A percentile compares a stretch with the other conserved stretches of the same genome.
These are phyloP conservation scores for Crepidotus sp. DNA, from an alignment of 1,284 basidiomycete genomes.

Conservation along the genomic window DNA sequence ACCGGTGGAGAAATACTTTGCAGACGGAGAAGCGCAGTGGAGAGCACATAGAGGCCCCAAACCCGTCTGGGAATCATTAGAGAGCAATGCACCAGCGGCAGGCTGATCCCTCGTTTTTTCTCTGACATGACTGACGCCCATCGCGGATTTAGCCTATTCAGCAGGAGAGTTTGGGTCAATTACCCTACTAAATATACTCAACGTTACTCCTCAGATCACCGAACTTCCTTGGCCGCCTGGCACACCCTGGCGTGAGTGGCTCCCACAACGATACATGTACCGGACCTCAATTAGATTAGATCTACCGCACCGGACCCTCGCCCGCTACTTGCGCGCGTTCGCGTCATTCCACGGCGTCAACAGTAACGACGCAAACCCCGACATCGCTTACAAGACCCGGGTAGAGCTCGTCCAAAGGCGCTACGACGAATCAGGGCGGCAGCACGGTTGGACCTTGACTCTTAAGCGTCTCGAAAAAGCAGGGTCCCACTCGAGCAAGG, in stretches of 20 bases:
- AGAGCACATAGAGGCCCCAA: constrained; percentile 31
- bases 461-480: constrained; percentile 26
- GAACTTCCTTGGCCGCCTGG: constrained; percentile 30
- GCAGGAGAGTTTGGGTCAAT: constrained; percentile 3
- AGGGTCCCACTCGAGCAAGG: constrained; percentile 23
- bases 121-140: neutral
- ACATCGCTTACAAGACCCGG: constrained; percentile 39
- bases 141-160: constrained; percentile 20
- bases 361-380: constrained; percentile 31
- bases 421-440: constrained; percentile 23
- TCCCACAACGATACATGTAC: neutral
- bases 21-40: constrained; percentile 20
- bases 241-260: constrained; percentile 26
- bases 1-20: constrained; percentile 28
- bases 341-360: constrained; percentile 34
- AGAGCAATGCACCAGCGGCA: constrained; percentile 36
- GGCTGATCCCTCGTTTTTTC: constrained; percentile 9
- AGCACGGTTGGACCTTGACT: constrained; percentile 33
- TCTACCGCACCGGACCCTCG: constrained; percentile 23
- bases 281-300: constrained; percentile 16
- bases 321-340: constrained; percentile 27
- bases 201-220: constrained; percentile 20
- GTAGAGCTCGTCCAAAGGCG: constrained; percentile 38
- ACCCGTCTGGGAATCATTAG: constrained; percentile 35
- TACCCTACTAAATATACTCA: neutral